These are phyloP conservation scores for Kwoniella sp. DNA, from an alignment of 768 basidiomycete species.

Conservation along the genomic window DNA sequence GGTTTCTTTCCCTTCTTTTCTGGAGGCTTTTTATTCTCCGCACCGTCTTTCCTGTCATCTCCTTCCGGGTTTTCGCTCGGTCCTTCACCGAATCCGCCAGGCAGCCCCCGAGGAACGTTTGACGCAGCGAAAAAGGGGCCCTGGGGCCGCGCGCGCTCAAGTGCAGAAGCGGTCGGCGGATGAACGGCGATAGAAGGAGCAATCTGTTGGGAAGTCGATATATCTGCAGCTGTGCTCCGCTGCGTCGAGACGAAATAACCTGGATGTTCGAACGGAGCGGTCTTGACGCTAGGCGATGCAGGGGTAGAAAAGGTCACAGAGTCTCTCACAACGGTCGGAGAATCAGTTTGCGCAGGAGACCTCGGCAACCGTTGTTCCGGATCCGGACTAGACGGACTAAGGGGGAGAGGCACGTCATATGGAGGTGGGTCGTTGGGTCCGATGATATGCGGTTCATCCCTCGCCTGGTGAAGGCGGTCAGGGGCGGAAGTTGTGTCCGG, in stretches of 20 bases:
- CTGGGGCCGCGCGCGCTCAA: background rate
- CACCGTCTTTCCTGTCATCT: background rate
- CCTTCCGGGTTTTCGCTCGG: background rate
- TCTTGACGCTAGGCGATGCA: no score
- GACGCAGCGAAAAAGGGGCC: background rate
- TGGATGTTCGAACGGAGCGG: no score
- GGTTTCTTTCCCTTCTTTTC: background rate
- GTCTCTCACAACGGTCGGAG: background rate
- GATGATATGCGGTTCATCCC: background rate
- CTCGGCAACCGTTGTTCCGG: background rate
- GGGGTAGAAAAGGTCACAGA: background rate
- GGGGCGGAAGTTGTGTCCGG: background rate
- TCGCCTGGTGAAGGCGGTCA: background rate
- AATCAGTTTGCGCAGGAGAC: background rate
- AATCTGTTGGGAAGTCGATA: background rate
- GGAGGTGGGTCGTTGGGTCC: background rate
- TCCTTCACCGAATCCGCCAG: background rate
- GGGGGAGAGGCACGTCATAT: background rate
- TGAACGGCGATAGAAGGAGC: background rate
- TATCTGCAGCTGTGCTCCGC: background rate
- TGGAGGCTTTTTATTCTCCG: background rate
- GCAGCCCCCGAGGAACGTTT: background rate
- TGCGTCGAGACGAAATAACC: background rate
- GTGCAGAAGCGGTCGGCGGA: background rate
- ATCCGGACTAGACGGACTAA: background rate